Evolutionary conservation across 352 stramenopile genomes (phyloP).

Genomic region (Pythium phragmitis): DNA sequence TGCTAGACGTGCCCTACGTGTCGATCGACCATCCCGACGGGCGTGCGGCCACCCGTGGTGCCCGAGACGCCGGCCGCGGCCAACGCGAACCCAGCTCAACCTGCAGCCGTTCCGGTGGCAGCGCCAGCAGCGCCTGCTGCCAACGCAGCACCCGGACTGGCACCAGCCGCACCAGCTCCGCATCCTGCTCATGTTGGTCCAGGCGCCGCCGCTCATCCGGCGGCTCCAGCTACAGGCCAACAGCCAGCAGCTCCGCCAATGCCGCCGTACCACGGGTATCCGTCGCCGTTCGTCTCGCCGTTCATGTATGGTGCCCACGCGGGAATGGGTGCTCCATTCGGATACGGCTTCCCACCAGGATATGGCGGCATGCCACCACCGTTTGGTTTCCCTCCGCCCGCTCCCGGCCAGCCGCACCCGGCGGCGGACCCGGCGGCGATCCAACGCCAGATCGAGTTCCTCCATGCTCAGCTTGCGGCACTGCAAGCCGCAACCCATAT

Average conservation of each 20-base stretch:
- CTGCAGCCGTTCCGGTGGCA: constrained; percentile 9
- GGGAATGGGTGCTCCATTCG: constrained; percentile 43
- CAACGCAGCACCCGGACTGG: not conserved
- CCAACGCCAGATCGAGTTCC: constrained; percentile 30
- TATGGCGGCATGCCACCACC: constrained; percentile 56
- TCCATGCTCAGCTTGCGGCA: constrained; percentile 29
- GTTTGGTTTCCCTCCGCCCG: constrained; percentile 28
- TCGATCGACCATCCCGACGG: constrained; percentile 92
- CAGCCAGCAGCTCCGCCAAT: constrained; percentile 4
- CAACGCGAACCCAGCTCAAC: constrained; percentile 28
- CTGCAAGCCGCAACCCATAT: constrained; percentile 28
- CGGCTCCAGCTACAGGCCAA: not conserved
- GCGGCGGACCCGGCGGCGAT: constrained; percentile 23
- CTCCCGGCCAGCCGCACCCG: constrained; percentile 10
- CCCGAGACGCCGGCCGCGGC: constrained; percentile 30
- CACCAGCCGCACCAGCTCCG: not conserved
- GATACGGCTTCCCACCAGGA: constrained; percentile 49
- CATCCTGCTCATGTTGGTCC: not conserved
- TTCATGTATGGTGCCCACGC: constrained; percentile 50
- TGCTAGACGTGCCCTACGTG: constrained; percentile 94
- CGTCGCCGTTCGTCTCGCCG: constrained; percentile 46
- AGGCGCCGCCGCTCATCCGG: constrained; percentile 1
- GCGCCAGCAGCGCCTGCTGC: constrained; percentile 3
- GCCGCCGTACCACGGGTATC: constrained; percentile 43
- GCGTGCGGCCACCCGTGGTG: constrained; percentile 40